Evolutionary conservation across 768 basidiomycete genomes (phyloP).

Genomic region (Termitomyces sp.): DNA sequence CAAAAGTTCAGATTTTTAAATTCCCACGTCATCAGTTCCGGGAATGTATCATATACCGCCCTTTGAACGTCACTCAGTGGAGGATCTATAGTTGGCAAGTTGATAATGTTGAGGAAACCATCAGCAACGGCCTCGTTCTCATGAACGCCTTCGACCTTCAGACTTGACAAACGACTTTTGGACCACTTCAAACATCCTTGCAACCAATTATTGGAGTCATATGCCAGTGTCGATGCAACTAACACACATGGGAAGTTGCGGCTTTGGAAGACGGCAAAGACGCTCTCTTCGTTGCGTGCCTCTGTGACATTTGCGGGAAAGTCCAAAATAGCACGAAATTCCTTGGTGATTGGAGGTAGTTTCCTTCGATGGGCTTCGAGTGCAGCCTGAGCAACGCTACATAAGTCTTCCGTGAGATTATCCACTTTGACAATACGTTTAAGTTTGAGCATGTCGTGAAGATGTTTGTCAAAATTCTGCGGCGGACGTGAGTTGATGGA

Average conservation of each 20-base stretch:
- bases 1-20: conserved; percentile 13
- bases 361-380: not conserved
- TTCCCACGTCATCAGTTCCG: conserved; percentile 11
- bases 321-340: not conserved
- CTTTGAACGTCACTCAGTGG: not conserved
- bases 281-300: not conserved
- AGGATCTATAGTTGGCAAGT: not conserved
- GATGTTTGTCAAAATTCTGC: conserved; percentile 3
- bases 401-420: not conserved
- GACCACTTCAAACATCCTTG: not conserved
- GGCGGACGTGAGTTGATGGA: conserved; percentile 2
- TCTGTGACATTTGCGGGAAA: not conserved
- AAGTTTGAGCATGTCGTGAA: conserved; percentile 1
- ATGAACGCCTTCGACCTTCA: not conserved
- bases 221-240: conserved; percentile 9
- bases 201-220: conserved; percentile 1
- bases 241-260: not conserved
- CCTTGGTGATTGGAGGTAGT: not conserved
- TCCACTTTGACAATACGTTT: not conserved
- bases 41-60: not conserved
- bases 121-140: conserved; percentile 5
- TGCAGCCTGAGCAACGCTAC: not conserved
- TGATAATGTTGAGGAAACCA: conserved; percentile 6
- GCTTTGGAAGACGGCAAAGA: not conserved
- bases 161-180: not conserved